These are phyloP conservation scores for Syncephalis plumigaleata DNA, from an alignment of 371 early-diverging fungal species.

Conservation along the genomic window DNA sequence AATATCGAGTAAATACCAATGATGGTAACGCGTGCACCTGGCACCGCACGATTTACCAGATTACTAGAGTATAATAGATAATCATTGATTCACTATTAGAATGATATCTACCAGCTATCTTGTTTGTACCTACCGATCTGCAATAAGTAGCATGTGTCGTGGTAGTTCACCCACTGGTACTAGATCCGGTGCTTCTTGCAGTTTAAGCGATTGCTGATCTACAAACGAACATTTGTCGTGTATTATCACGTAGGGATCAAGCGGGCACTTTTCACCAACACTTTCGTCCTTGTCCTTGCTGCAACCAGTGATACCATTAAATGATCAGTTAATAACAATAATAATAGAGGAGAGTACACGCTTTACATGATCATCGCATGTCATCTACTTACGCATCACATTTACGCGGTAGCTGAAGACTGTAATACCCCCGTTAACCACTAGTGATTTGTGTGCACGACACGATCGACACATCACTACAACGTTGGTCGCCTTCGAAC, in stretches of 20 bases:
- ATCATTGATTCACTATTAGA: too few relatives aligned
- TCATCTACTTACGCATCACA: constrained; percentile 48
- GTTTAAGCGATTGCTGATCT: constrained; percentile 96
- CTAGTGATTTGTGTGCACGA: constrained; percentile 54
- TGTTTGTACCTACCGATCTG: constrained; percentile 45
- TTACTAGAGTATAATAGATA: constrained; percentile 7
- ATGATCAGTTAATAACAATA: too few relatives aligned
- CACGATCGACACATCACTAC: constrained; percentile 80
- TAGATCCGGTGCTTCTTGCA: constrained; percentile 97
- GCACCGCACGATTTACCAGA: constrained; percentile 82
- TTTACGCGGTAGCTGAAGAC: constrained; percentile 63
- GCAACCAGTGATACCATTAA: too few relatives aligned
- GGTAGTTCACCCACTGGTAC: constrained; percentile 99
- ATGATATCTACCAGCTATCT: background rate
- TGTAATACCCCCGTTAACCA: constrained; percentile 74
- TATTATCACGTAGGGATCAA: constrained; percentile 92
- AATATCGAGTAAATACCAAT: constrained; percentile 96
- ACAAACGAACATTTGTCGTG: constrained; percentile 93
- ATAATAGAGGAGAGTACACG: too few relatives aligned
- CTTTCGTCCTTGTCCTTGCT: constrained; percentile 12
- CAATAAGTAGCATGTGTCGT: constrained; percentile 81
- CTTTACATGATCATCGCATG: too few relatives aligned
- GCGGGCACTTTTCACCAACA: constrained; percentile 43
- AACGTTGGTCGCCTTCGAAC: constrained; percentile 75
- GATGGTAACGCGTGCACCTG: constrained; percentile 87